Conservation (phyloP, 768 basidiomycete genomes). For the Naganishia vishniacii region DNA sequence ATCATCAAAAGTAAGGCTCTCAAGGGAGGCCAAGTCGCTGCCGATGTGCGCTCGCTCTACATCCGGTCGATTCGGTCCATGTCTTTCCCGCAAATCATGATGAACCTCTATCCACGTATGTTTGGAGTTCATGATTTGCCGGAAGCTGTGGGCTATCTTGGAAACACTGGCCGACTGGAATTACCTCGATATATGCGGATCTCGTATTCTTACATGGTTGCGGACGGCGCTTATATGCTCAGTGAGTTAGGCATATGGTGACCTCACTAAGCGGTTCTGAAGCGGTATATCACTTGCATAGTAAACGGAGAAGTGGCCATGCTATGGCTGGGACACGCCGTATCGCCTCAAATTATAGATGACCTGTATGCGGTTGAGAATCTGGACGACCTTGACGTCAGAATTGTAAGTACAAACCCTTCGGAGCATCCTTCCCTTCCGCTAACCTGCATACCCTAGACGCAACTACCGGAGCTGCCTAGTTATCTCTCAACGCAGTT, state of each 20-base stretch:
- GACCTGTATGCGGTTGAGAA: conserved; percentile 85
- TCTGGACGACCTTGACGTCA: conserved; percentile 61
- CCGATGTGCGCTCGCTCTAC: conserved; percentile 87
- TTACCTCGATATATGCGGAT: conserved; percentile 74
- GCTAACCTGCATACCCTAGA: conserved; percentile 51
- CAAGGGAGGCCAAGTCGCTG: conserved; percentile 89
- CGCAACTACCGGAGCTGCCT: conserved; percentile 62
- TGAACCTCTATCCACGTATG: conserved; percentile 78
- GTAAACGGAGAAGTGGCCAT: conserved; percentile 84
- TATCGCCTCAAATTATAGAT: conserved; percentile 70
- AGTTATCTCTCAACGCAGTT: conserved; percentile 77
- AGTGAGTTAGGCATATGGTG: conserved; percentile 55
- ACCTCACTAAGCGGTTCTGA: no score
- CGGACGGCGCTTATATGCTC: conserved; percentile 83
- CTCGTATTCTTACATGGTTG: conserved; percentile 81
- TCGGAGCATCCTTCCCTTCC: conserved; percentile 32
- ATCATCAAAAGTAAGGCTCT: conserved; percentile 84
- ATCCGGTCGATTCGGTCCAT: conserved; percentile 69
- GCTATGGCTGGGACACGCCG: conserved; percentile 81
- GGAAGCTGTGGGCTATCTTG: conserved; percentile 64
- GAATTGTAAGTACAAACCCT: conserved; percentile 55
- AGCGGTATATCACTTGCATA: conserved; percentile 50
- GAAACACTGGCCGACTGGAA: conserved; percentile 58
- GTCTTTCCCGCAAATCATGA: conserved; percentile 64
- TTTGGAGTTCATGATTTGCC: conserved; percentile 81